Percentiles rank a stretch among this genome's conserved stretches.
Conservation (phyloP, 176 grass and related monocot genomes). For the Melocanna baccifera region DNA sequence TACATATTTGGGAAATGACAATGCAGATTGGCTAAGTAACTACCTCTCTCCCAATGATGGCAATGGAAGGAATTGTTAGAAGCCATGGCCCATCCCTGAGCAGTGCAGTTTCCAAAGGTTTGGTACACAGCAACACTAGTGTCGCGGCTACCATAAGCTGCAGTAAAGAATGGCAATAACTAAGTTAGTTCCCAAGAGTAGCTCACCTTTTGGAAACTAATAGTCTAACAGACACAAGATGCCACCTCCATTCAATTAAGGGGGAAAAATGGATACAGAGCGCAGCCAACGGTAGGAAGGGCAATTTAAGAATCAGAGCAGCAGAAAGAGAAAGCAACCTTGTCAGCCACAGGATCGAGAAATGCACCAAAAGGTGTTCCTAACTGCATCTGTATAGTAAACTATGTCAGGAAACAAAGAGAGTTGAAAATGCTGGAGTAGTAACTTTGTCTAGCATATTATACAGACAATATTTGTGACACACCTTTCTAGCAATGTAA, state of each 20-base stretch:
- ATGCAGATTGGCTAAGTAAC: conserved; percentile 25
- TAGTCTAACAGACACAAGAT: neutral
- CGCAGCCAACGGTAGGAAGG: neutral
- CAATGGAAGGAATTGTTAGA: conserved; percentile 91
- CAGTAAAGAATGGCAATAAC: conserved; percentile 23
- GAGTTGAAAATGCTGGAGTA: neutral
- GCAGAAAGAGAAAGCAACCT: conserved; percentile 55
- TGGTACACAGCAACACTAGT: conserved; percentile 81
- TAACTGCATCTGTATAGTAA: conserved; percentile 71
- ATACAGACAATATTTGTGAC: conserved; percentile 24
- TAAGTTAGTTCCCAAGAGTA: conserved; percentile 18
- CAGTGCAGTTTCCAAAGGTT: conserved; percentile 68
- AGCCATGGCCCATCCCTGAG: conserved; percentile 73
- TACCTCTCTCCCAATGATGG: conserved; percentile 99
- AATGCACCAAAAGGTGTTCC: conserved; percentile 98
- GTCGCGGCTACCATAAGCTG: conserved; percentile 99
- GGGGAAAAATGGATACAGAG: neutral
- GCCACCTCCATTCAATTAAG: neutral
- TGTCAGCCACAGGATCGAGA: conserved; percentile 99
- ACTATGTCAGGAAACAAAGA: conserved; percentile 15
- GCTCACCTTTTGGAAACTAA: neutral
- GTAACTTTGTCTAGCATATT: conserved; percentile 12
- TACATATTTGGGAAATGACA: neutral
- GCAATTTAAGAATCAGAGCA: neutral
- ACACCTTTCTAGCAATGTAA: conserved; percentile 96